Evolutionary conservation across 768 basidiomycete genomes (phyloP).

Genomic region (Paxillus ammoniavirescens): DNA sequence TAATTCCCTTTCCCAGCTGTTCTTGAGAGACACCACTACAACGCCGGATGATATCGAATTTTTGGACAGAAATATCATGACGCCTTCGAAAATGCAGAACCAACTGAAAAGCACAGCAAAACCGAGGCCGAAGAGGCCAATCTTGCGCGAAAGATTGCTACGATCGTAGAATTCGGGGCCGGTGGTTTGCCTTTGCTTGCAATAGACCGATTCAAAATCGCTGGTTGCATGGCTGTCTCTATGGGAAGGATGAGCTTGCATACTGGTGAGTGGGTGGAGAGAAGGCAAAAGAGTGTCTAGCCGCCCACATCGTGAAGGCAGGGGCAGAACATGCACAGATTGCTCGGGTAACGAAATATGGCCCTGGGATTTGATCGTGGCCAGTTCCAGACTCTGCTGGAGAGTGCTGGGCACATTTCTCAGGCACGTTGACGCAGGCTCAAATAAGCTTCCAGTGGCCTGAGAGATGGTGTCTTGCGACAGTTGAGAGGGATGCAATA

Average conservation of each 20-base stretch:
- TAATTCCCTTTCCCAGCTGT: conserved; percentile 15
- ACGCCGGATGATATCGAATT: conserved; percentile 24
- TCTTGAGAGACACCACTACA: conserved; percentile 16
- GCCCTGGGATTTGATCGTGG: conserved; percentile 7
- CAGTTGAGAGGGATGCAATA: too few species aligned
- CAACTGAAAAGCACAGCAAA: conserved; percentile 20
- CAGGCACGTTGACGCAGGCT: not conserved
- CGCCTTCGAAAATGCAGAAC: conserved; percentile 23
- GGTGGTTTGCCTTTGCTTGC: conserved; percentile 19
- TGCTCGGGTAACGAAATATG: not conserved
- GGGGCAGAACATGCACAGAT: not conserved
- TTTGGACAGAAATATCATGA: conserved; percentile 21
- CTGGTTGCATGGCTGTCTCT: conserved; percentile 9
- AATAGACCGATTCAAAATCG: conserved; percentile 23
- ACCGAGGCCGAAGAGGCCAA: conserved; percentile 24
- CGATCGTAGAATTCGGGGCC: conserved; percentile 29
- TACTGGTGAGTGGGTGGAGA: conserved; percentile 1
- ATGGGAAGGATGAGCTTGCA: not conserved
- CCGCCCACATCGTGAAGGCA: not conserved
- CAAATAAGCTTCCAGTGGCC: too few species aligned
- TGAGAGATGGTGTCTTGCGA: too few species aligned
- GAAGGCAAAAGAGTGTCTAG: not conserved
- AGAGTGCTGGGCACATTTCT: not conserved
- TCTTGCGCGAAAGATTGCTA: conserved; percentile 22
- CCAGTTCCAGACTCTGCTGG: not conserved